Evolutionary conservation across 805 yeast genomes (phyloP), one percentile per base, ranked within the genome.

Genomic region (Wickerhamomyces rabaulensis): DNA sequence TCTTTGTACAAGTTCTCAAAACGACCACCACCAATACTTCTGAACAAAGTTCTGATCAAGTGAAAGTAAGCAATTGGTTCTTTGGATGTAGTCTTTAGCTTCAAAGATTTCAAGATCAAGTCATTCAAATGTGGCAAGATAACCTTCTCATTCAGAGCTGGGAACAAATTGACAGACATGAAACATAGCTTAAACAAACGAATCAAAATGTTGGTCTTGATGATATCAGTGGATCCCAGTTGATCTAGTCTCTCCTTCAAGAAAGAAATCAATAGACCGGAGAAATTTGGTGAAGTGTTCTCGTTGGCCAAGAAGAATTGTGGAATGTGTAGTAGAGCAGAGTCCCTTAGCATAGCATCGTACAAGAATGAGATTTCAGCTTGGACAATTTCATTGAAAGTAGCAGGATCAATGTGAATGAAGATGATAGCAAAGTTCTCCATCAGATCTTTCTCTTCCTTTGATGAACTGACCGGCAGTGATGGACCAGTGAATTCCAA

Each of bases 1-100:
- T 91, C 96, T 56, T 94, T 88, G 69, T 95, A 95, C 16, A 94
- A 71, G 45, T 84, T 82, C 64, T 94, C 99, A 62, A 94, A 92
- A 48, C 98, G 74, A 7, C 99, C 99, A 43, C 99, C 98, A 29
- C 97, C 96, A 41, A 94, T 91, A 58, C 95, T 87, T 64, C 98
- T 75, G 71, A 94, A 94, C 42, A 94, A 69, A 0, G 96, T 88
- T 57, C 98, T 73, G 20, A 94, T 84, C 55, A 94, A 71, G 56
- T 90, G 87, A 52, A 92, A 91, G 62, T 90, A 94, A 3, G 89
- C 88, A 21, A 88, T 74, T 6, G 99, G 98, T 60, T 92, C 97
- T 53, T 87, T 85, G 0, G 97, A 87, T 8, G 82, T 80, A 1
- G 97, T 85, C 0, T 97, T 82, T 45, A 80, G 74, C 48, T 82